Evolutionary conservation across 1,139 yeast genomes (phyloP).

Genomic region (Lodderomyces metapsilosis): DNA sequence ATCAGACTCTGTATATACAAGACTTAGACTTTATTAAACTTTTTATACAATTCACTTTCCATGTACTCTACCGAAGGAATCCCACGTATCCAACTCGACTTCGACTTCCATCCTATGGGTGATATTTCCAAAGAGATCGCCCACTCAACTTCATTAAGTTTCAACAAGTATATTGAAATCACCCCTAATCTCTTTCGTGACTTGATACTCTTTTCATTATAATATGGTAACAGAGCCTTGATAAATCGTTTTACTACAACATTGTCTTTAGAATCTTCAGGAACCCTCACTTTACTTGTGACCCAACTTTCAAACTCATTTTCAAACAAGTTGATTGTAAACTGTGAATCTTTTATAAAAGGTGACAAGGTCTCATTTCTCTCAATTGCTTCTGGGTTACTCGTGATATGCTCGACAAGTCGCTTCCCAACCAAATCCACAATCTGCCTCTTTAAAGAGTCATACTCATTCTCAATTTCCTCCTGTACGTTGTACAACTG

Average conservation of each 20-base stretch:
- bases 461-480: slow-evolving; percentile 42
- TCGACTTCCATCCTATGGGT: slow-evolving; percentile 18
- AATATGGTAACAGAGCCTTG: slow-evolving; percentile 35
- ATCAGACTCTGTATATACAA: not conserved
- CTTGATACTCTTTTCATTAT: slow-evolving; percentile 18
- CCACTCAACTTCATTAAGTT: slow-evolving; percentile 17
- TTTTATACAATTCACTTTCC: slow-evolving; percentile 8
- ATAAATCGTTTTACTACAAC: slow-evolving; percentile 23
- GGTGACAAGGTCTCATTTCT: slow-evolving; percentile 14
- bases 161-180: slow-evolving; percentile 30
- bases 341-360: slow-evolving; percentile 30
- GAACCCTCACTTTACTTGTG: slow-evolving; percentile 8
- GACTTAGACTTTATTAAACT: slow-evolving; percentile 1
- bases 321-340: slow-evolving; percentile 23
- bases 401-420: slow-evolving; percentile 21
- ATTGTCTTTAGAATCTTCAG: slow-evolving; percentile 9
- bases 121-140: slow-evolving; percentile 27
- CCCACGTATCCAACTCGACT: slow-evolving; percentile 5
- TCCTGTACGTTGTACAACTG: slow-evolving; percentile 27
- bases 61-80: not conserved
- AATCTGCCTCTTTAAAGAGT: slow-evolving; percentile 32
- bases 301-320: slow-evolving; percentile 34
- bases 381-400: slow-evolving; percentile 11
- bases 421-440: slow-evolving; percentile 25
- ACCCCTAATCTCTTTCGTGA: slow-evolving; percentile 30